These are phyloP conservation scores for Tetrapisispora pingtungensis DNA, from an alignment of 805 yeast species.

Conservation along the genomic window DNA sequence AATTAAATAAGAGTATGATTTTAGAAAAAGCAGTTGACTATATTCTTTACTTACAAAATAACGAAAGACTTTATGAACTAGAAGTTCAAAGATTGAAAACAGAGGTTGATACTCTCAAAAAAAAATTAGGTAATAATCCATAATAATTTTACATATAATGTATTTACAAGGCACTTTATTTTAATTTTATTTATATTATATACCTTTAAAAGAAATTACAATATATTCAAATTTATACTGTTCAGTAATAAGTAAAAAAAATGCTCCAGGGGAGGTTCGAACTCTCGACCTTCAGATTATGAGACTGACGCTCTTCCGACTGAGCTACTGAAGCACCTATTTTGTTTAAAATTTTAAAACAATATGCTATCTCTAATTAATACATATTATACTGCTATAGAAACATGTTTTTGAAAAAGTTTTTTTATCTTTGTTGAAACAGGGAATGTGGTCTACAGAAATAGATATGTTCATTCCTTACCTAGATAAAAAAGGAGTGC, in stretches of 20 bases:
- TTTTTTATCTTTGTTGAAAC: no score
- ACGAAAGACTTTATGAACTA: constrained; percentile 31
- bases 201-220: not conserved
- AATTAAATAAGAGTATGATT: constrained; percentile 55
- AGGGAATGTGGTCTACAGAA: no score
- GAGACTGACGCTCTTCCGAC: constrained; percentile 13
- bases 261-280: constrained; percentile 13
- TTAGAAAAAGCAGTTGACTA: constrained; percentile 61
- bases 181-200: not conserved
- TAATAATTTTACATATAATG: not conserved
- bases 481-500: no score
- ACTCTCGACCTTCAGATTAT: constrained; percentile 13
- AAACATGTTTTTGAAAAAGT: no score
- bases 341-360: no score
- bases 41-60: constrained; percentile 42
- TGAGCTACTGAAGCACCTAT: constrained; percentile 9
- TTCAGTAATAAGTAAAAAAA: not conserved
- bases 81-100: constrained; percentile 27
- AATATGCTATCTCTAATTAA: no score
- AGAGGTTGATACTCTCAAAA: constrained; percentile 23
- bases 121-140: not conserved
- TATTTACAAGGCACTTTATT: not conserved
- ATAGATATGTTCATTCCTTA: no score
- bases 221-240: no score
- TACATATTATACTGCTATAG: no score